A percentile compares a stretch with the other conserved stretches of the same genome.
These are phyloP conservation scores for Mesembryanthemum crystallinum DNA, from an alignment of 148 eudicot species.

Conservation along the genomic window DNA sequence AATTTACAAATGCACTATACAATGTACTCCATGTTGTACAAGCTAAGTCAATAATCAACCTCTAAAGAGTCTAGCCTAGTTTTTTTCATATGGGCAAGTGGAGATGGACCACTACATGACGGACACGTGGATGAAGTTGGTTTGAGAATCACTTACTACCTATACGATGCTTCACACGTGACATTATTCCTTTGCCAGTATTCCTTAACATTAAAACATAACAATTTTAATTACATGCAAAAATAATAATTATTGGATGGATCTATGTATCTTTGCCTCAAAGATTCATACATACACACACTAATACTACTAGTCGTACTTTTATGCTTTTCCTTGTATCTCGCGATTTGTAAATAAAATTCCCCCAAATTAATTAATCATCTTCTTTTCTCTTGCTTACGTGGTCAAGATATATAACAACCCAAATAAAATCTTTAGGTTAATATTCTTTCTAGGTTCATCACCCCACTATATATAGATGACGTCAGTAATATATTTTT, in stretches of 20 bases:
- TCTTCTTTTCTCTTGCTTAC: neutral
- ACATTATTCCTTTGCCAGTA: slow-evolving; percentile 20
- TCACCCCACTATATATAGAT: slow-evolving; percentile 8
- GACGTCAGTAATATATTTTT: neutral
- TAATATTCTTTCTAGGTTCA: slow-evolving; percentile 1
- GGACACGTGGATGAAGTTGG: slow-evolving; percentile 14
- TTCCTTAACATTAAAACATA: neutral
- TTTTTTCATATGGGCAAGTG: neutral
- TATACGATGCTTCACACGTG: slow-evolving; percentile 12
- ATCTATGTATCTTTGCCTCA: neutral
- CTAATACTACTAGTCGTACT: too few relatives aligned
- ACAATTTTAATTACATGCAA: neutral
- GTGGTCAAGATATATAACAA: neutral
- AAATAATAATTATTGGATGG: neutral
- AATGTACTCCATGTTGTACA: too few relatives aligned
- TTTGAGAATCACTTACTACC: neutral
- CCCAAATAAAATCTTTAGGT: too few relatives aligned
- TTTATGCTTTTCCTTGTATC: slow-evolving; percentile 22
- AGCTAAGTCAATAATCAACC: too few relatives aligned
- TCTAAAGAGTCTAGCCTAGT: too few relatives aligned
- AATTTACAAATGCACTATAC: too few relatives aligned
- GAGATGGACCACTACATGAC: neutral
- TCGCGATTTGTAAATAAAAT: slow-evolving; percentile 23
- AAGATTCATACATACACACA: neutral
- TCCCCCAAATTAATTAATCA: neutral